Percentiles rank a stretch among this genome's conserved stretches.
Conservation (phyloP, 306 rosid species). For the Fagus sylvatica region DNA sequence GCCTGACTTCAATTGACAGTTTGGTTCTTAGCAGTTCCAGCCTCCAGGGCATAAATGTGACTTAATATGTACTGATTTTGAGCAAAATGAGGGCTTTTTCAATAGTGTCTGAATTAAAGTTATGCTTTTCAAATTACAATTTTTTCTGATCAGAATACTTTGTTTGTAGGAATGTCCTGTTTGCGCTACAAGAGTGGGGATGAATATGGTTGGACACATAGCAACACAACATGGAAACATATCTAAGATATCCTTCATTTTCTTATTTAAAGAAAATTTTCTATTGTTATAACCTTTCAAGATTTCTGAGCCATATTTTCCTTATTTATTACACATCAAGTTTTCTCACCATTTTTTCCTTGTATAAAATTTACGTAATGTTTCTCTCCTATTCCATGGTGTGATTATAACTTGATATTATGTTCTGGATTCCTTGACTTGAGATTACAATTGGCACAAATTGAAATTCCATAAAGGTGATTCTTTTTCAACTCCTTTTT, state of each 20-base stretch:
- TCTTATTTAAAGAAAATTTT: neutral
- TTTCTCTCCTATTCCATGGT: neutral
- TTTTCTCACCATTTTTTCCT: neutral
- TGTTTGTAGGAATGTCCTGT: conserved; percentile 71
- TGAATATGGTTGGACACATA: conserved; percentile 63
- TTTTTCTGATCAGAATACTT: conserved; percentile 20
- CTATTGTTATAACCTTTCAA: neutral
- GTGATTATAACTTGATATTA: conserved; percentile 12
- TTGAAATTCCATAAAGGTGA: conserved; percentile 46
- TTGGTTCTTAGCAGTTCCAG: neutral
- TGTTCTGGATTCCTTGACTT: conserved; percentile 49
- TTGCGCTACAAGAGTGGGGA: conserved; percentile 50
- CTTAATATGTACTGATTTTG: neutral
- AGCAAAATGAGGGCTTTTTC: conserved; percentile 6
- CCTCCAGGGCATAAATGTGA: conserved; percentile 9
- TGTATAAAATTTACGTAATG: neutral
- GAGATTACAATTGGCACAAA: conserved; percentile 53
- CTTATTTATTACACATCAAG: neutral
- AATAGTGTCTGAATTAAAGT: conserved; percentile 4
- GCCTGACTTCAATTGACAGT: neutral
- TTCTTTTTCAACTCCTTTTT: conserved; percentile 39
- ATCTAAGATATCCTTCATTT: conserved; percentile 65
- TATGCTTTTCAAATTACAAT: conserved; percentile 25
- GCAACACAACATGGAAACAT: conserved; percentile 57
- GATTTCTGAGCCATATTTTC: neutral